Evolutionary conservation across 495 filamentous ascomycete species (phyloP).

Genomic region (Saxispiralis lemnorum): DNA sequence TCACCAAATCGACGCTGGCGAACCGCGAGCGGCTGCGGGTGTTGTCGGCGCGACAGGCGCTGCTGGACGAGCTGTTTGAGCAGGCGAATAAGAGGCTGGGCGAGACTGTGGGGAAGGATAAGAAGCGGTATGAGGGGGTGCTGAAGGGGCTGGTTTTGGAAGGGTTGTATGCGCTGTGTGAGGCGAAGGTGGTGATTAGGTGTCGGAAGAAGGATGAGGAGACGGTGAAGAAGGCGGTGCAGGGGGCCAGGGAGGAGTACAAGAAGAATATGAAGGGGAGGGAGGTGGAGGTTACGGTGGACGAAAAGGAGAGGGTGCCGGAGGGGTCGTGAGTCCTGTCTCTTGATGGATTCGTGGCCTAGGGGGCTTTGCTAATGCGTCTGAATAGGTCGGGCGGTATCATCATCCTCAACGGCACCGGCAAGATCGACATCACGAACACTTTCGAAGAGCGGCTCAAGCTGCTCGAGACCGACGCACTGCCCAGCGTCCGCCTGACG

Average conservation of each 20-base stretch:
- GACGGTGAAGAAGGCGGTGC: constrained; percentile 54
- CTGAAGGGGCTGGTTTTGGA: constrained; percentile 72
- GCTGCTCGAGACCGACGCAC: constrained; percentile 62
- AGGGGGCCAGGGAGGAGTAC: constrained; percentile 58
- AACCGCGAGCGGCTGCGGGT: constrained; percentile 89
- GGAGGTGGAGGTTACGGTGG: constrained; percentile 49
- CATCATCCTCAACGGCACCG: constrained; percentile 56
- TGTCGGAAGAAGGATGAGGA: constrained; percentile 65
- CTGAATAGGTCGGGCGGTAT: constrained; percentile 61
- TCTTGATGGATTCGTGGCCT: neutral
- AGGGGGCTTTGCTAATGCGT: neutral
- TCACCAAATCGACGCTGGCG: constrained; percentile 78
- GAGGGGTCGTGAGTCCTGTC: constrained; percentile 54
- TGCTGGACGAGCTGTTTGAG: constrained; percentile 86
- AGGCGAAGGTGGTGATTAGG: constrained; percentile 53
- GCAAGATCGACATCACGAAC: constrained; percentile 98
- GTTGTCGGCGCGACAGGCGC: constrained; percentile 65
- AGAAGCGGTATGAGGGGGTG: constrained; percentile 55
- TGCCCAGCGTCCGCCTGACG: constrained; percentile 66
- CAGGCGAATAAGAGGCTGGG: constrained; percentile 48
- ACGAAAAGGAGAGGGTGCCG: constrained; percentile 62
- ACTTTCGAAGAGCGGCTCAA: constrained; percentile 84
- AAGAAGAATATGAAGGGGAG: constrained; percentile 45
- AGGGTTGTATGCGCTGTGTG: constrained; percentile 72
- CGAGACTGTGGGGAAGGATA: constrained; percentile 34